A percentile compares a stretch with the other conserved stretches of the same genome.
Conservation (phyloP, 2,329 filamentous ascomycete genomes). For the Aspergillus chevalieri region DNA sequence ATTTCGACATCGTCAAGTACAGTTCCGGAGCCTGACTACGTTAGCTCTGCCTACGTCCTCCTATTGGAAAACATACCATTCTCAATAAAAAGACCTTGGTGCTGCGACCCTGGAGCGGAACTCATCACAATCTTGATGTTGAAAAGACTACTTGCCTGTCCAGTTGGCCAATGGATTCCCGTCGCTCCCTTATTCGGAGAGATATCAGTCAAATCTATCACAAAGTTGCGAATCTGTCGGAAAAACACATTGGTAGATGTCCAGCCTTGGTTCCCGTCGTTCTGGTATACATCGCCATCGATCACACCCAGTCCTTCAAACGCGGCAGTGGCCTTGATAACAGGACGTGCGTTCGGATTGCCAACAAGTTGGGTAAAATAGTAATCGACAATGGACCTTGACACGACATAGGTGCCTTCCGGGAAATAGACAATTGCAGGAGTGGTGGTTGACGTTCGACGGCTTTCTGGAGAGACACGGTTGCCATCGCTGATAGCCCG, state of each 20-base stretch:
- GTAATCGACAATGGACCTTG: slow-evolving; percentile 53
- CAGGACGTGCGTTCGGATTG: slow-evolving; percentile 52
- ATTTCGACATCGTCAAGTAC: slow-evolving; percentile 56
- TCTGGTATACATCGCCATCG: slow-evolving; percentile 50
- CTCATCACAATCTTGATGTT: slow-evolving; percentile 58
- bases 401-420: slow-evolving; percentile 54
- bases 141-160: slow-evolving; percentile 55
- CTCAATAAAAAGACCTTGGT: slow-evolving; percentile 57
- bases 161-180: slow-evolving; percentile 50
- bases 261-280: slow-evolving; percentile 31
- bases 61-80: slow-evolving; percentile 34
- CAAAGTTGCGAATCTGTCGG: slow-evolving; percentile 59
- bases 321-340: slow-evolving; percentile 47
- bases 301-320: slow-evolving; percentile 55
- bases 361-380: slow-evolving; percentile 60
- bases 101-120: slow-evolving; percentile 39
- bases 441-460: slow-evolving; percentile 43
- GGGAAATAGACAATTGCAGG: slow-evolving; percentile 55
- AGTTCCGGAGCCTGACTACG: slow-evolving; percentile 45
- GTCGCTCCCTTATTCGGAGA: slow-evolving; percentile 24
- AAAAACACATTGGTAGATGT: slow-evolving; percentile 57
- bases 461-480: slow-evolving; percentile 38
- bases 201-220: slow-evolving; percentile 50
- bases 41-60: neutral
- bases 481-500: slow-evolving; percentile 40